phyloP scores from a whole-genome alignment of 1,284 basidiomycete species.

The Cryptococcus jaspeensis region DNA sequence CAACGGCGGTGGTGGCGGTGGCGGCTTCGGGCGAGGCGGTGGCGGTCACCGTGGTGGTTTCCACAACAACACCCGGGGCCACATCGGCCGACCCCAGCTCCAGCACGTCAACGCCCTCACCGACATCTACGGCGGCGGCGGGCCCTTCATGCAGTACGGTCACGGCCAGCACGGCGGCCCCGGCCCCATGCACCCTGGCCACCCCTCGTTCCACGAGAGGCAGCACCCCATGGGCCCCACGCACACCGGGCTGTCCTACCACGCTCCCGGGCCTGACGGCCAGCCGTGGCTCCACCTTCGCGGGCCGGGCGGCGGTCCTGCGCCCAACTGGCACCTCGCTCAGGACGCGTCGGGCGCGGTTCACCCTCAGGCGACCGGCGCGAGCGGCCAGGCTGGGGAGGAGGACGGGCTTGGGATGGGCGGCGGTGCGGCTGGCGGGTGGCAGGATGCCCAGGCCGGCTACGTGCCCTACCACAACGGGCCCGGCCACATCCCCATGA shows the following conservation, averaged over 20 bases:
- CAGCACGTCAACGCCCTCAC: conserved; percentile 53
- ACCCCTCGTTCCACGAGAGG: not conserved
- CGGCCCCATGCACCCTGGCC: conserved; percentile 5
- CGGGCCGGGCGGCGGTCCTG: conserved; percentile 37
- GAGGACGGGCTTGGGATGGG: not conserved
- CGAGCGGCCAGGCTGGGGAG: not conserved
- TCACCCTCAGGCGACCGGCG: conserved; percentile 6
- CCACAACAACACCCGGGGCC: conserved; percentile 21
- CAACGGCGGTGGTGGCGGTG: conserved; percentile 43
- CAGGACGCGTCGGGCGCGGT: conserved; percentile 9
- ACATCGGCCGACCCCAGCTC: conserved; percentile 50
- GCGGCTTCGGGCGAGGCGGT: conserved; percentile 47
- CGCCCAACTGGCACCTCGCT: conserved; percentile 36
- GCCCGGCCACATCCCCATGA: conserved; percentile 15
- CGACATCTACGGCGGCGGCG: conserved; percentile 49
- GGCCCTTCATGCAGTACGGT: conserved; percentile 42
- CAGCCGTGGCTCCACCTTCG: conserved; percentile 49
- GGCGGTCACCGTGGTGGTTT: conserved; percentile 27
- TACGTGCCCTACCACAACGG: conserved; percentile 22
- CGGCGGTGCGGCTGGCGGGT: conserved; percentile 3
- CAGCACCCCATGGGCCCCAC: conserved; percentile 19
- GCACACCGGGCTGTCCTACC: conserved; percentile 46
- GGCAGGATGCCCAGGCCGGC: conserved; percentile 12
- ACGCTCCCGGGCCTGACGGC: conserved; percentile 48
- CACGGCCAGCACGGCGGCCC: conserved; percentile 10